Percentiles rank a stretch among this genome's conserved stretches.
phyloP scores from a whole-genome alignment of 2,329 filamentous ascomycete species.

The Coniochaeta hoffmannii region DNA sequence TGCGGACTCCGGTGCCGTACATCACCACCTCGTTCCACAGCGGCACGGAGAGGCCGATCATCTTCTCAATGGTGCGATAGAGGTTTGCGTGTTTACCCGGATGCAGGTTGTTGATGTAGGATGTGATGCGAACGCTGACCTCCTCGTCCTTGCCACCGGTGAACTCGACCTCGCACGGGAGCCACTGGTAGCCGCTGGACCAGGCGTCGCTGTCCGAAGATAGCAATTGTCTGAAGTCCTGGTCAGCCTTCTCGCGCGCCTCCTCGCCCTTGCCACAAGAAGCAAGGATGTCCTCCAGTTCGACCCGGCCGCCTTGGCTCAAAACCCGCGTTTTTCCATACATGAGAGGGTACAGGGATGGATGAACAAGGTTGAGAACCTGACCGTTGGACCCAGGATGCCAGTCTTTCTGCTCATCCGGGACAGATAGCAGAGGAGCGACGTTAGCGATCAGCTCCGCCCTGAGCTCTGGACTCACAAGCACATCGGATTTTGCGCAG shows the following conservation, averaged over 20 bases:
- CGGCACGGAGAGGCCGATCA: constrained; percentile 6
- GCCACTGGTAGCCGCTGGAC: constrained; percentile 12
- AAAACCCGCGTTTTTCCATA: constrained; percentile 31
- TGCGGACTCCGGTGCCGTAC: neutral
- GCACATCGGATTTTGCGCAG: constrained; percentile 7
- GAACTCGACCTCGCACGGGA: constrained; percentile 11
- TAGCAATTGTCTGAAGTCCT: neutral
- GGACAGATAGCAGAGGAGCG: constrained; percentile 29
- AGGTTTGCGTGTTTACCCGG: constrained; percentile 7
- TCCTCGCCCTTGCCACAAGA: constrained; percentile 6
- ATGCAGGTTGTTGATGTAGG: constrained; percentile 12
- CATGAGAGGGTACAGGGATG: constrained; percentile 44
- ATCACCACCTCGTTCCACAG: constrained; percentile 5
- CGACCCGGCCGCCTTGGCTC: neutral
- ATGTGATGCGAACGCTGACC: constrained; percentile 6
- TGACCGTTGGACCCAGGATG: constrained; percentile 40
- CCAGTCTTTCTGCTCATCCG: constrained; percentile 35
- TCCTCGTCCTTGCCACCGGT: constrained; percentile 1
- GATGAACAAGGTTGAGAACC: constrained; percentile 47
- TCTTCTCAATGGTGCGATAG: constrained; percentile 9
- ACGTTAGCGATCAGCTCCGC: constrained; percentile 4
- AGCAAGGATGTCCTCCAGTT: neutral
- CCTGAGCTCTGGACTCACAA: constrained; percentile 5
- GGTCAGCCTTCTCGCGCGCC: neutral
- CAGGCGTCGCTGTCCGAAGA: too few species aligned